phyloP scores from a whole-genome alignment of 805 yeast species.

The Saccharomycopsis sp. region DNA sequence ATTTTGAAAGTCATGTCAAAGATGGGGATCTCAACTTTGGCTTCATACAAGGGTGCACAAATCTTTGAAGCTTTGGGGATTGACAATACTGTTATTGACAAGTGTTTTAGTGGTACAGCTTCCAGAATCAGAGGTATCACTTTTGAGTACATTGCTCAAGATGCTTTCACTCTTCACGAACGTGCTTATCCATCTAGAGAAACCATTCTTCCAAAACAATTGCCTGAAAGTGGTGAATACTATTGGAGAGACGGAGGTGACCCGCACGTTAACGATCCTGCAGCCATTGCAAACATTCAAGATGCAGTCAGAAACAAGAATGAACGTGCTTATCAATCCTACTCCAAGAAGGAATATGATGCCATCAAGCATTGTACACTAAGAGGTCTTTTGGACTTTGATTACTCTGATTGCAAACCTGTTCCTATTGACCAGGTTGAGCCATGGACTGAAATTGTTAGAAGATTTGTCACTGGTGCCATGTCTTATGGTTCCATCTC shows the following conservation, averaged over 20 bases:
- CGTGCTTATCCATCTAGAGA: slow-evolving; percentile 79
- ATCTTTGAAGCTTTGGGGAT: slow-evolving; percentile 95
- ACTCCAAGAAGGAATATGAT: slow-evolving; percentile 81
- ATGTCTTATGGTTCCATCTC: slow-evolving; percentile 99
- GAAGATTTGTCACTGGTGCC: slow-evolving; percentile 98
- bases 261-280: slow-evolving; percentile 88
- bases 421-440: slow-evolving; percentile 97
- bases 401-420: slow-evolving; percentile 56
- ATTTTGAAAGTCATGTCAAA: slow-evolving; percentile 95
- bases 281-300: slow-evolving; percentile 89
- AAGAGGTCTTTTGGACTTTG: slow-evolving; percentile 89
- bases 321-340: slow-evolving; percentile 84
- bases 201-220: slow-evolving; percentile 55
- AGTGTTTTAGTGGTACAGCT: slow-evolving; percentile 96
- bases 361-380: slow-evolving; percentile 89
- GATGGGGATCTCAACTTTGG: slow-evolving; percentile 98
- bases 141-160: slow-evolving; percentile 93
- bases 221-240: slow-evolving; percentile 94
- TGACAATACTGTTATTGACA: slow-evolving; percentile 89
- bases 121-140: slow-evolving; percentile 94
- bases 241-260: slow-evolving; percentile 99
- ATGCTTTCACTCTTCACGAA: slow-evolving; percentile 89
- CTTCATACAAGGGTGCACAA: slow-evolving; percentile 98
- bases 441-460: slow-evolving; percentile 98
- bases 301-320: slow-evolving; percentile 98